Evolutionary conservation across 331 rosid species (phyloP), one percentile per base, ranked within the genome.

Genomic region (Malus hybrid): DNA sequence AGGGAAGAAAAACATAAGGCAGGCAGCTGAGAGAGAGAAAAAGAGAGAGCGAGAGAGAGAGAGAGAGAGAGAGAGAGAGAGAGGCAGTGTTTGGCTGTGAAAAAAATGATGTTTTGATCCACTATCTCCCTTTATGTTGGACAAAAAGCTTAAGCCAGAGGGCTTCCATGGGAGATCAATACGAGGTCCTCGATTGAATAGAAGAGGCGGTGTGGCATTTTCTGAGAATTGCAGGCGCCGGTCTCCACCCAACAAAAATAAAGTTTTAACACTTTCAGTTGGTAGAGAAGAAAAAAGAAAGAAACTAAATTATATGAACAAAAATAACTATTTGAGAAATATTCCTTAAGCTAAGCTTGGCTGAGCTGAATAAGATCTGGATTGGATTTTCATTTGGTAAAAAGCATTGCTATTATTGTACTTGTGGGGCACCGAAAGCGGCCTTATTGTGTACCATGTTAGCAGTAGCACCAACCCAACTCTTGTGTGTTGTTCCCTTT

Each of bases 121-220:
- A 69, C 46, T 29, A 44, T 70, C 33, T 73, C 80, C 70, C 69
- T 65, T 66, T 12, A 57, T 33, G 76, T 36, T 71, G 78, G 68
- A 69, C n/a, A 5, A 52, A 5, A 14, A 16, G 57, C 20, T 39
- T 39, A 39, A 39, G n/a, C 66, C 34, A 56, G 7, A 31, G 52
- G 6, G 84, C 76, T 80, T 81, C 84, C 88, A 85, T 83, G 83
- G 85, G 84, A 82, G 88, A 75, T 56, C 46, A 80, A 67, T 34
- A 50, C 67, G 79, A 72, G 82, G 63, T 87, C 89, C 97, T 93
- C 97, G 98, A 91, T 85, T 87, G 78, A 87, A 91, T 93, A 89
- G 96, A 91, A 83, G 32, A 85, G 85, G 76, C 82, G 87, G 91
- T 78, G 90, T 83, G 91, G 90, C 91, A 87, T 85, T 83, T 88